Evolutionary conservation across 164 flowering plant species (phyloP), one percentile per base, ranked within the genome.

Genomic region (Vitis cinerea): DNA sequence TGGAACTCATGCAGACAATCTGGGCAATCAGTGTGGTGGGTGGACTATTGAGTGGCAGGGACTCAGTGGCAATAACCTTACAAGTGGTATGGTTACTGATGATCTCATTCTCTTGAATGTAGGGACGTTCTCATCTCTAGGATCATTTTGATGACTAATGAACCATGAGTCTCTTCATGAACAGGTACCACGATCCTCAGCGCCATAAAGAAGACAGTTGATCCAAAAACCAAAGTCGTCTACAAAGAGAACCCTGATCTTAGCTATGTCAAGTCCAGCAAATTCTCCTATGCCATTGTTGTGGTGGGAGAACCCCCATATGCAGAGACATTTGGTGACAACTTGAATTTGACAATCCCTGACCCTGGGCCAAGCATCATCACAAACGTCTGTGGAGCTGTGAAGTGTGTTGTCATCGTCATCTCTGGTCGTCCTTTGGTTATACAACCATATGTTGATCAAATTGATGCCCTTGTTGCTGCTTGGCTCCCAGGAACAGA

Each of bases 401-500:
- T 78, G 60, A 72, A 68, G 69, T 75, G 78, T 64, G 73, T 74
- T 30, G 78, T 75, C 14, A 16, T 78, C 3, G 37, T 75, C 10
- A 47, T 78, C 50, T 75, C 81, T 6, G 81, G 81, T n/a, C 75
- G 81, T 14, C 81, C 81, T 27, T 71, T 78, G 12, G 74, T 78
- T 12, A 54, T 78, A 30, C 56, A 78, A 48, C 78, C 78, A 4
- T 75, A 75, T 29, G 14, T 78, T 1, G 10, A 49, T 12, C 27
- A 12, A 3, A 65, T 78, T 2, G 78, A 78, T 53, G 81, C 74
- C 19, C 73, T 78, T 47, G 78, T 78, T 15, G 78, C 81, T 7
- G 81, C 81, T 14, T 75, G 78, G 81, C 73, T 78, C 2, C 81
- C 81, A 1, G 81, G 81, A 65, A 75, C 71, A 4, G 81, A 78